Evolutionary conservation across 768 basidiomycete genomes (phyloP), one percentile per base, ranked within the genome.

Genomic region (Agaricus subrufescens): DNA sequence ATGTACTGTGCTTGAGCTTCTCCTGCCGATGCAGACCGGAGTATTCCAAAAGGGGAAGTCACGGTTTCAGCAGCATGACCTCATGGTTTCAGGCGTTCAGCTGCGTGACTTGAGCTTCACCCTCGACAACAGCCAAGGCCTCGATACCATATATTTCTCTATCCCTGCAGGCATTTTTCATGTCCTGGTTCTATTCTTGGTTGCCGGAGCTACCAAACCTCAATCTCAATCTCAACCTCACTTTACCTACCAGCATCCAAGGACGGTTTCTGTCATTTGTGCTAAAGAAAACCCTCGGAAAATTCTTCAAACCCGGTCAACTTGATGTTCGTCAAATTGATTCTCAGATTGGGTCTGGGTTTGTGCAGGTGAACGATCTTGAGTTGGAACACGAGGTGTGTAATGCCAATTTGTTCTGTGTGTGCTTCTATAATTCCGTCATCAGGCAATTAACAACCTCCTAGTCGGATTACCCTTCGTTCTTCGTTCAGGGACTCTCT

Each of bases 341-440:
- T 63, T 89, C 92, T 29, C 92, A 96, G 71, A 87, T 98, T 63
- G 89, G 91, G n/a, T 88, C 87, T 42, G 95, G 95, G 15, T 87
- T 82, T 67, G 84, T 97, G 3, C 90, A 94, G 69, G 81, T 98
- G 38, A 86, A 86, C 60, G 85, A 93, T 64, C 74, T 97, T 54
- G 84, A 94, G 66, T 72, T 98, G 49, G 83, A 93, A 67, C 77
- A 79, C 49, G 75, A 84, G 68, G 94, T 89, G 65, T 63, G 86
- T 78, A 46, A 26, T 27, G 31, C 30, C 9, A 23, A 42, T 53
- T 30, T 52, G 42, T 53, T 50, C 57, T 46, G 40, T 8, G 52
- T 44, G 53, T 37, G 27, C 59, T 53, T 42, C 38, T 46, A 15
- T 45, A 56, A 58, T 31, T 53, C 58, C 38, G 55, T 29, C 19